Percentiles rank a stretch among this genome's conserved stretches.
phyloP scores from a whole-genome alignment of 352 stramenopile species.

The Phytophthora nicotianae region DNA sequence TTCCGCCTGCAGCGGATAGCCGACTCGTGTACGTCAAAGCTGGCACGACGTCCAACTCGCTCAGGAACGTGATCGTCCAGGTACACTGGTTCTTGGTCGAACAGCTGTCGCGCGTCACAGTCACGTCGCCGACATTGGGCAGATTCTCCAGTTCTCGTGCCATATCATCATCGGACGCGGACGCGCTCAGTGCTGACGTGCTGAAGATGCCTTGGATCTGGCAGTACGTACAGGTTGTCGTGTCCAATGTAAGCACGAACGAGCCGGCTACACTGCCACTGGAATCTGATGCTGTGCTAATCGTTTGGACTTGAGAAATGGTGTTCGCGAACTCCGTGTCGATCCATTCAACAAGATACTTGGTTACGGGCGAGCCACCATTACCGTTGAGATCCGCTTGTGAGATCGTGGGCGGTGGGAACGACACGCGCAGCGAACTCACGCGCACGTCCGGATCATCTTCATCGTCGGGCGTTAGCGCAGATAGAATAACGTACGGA shows the following conservation, averaged over 20 bases:
- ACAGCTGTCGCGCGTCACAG: conserved; percentile 58
- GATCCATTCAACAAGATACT: conserved; percentile 95
- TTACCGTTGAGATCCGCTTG: conserved; percentile 73
- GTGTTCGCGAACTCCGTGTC: conserved; percentile 75
- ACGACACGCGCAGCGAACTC: conserved; percentile 87
- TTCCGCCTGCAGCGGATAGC: conserved; percentile 46
- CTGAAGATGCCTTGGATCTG: conserved; percentile 69
- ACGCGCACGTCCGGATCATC: conserved; percentile 54
- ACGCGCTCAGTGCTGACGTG: conserved; percentile 78
- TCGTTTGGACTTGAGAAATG: conserved; percentile 60
- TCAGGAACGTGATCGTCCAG: conserved; percentile 84
- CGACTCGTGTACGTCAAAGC: conserved; percentile 55
- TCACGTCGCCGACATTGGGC: conserved; percentile 92
- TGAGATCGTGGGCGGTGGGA: conserved; percentile 63
- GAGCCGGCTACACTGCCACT: conserved; percentile 48
- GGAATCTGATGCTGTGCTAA: conserved; percentile 53
- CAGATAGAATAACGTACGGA: conserved; percentile 59
- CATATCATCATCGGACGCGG: conserved; percentile 61
- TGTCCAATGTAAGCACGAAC: conserved; percentile 89
- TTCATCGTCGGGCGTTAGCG: conserved; percentile 51
- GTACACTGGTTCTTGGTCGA: conserved; percentile 62
- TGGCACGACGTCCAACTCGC: conserved; percentile 61
- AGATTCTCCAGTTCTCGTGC: conserved; percentile 91
- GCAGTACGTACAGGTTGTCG: conserved; percentile 74
- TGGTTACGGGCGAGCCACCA: conserved; percentile 82